These are phyloP conservation scores for Pseudocercospora vitis DNA, from an alignment of 2,329 filamentous ascomycete genomes.

Conservation along the genomic window DNA sequence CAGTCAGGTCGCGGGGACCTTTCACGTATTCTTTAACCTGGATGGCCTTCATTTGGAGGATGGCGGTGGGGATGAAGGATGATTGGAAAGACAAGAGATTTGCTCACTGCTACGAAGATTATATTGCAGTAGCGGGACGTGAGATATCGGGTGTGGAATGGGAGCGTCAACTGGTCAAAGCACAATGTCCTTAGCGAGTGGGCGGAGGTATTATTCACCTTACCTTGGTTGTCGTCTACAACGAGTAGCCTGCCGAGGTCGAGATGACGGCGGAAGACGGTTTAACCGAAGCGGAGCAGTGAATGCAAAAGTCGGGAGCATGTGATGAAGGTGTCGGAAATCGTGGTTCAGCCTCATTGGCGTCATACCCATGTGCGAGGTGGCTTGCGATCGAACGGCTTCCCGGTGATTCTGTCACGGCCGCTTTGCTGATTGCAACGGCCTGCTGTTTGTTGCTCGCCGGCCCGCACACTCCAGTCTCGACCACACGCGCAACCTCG, in stretches of 20 bases:
- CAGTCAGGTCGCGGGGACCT: constrained; percentile 76
- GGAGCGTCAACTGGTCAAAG: too few species aligned
- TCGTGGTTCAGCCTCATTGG: constrained; percentile 2
- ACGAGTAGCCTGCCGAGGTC: background rate
- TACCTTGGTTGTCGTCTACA: constrained; percentile 15
- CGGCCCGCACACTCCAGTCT: too few species aligned
- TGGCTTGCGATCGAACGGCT: background rate
- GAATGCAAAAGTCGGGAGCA: constrained; percentile 6
- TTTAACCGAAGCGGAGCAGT: background rate
- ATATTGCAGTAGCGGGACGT: background rate
- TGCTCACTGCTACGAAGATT: background rate
- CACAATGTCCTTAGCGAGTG: too few species aligned
- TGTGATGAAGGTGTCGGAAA: background rate
- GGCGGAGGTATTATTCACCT: background rate
- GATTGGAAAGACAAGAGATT: background rate
- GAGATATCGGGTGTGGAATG: too few species aligned
- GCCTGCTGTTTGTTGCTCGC: background rate
- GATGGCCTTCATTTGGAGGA: constrained; percentile 65
- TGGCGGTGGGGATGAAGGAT: background rate
- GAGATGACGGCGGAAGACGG: background rate
- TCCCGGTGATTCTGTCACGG: background rate
- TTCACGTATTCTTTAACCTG: constrained; percentile 44
- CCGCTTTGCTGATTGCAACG: background rate
- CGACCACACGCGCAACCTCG: too few species aligned
- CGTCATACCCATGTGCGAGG: background rate